Conservation (phyloP, 108 stramenopile genomes). For the Seminavis robusta region DNA sequence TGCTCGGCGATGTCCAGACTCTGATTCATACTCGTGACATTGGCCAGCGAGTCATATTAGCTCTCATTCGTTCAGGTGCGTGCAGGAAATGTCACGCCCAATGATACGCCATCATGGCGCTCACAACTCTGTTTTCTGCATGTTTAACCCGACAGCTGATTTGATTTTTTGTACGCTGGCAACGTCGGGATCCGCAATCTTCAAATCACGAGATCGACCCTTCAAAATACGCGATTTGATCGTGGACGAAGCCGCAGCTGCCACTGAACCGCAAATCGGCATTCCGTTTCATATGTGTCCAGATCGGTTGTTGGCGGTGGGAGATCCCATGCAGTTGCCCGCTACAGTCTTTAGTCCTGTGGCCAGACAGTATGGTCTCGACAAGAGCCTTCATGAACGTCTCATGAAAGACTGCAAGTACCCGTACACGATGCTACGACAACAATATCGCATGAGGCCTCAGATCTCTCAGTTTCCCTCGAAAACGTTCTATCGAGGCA, state of each 20-base stretch:
- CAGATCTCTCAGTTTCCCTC: constrained; percentile 62
- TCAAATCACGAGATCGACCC: constrained; percentile 62
- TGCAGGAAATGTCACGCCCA: too few species aligned
- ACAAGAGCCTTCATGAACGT: constrained; percentile 69
- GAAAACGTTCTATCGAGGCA: constrained; percentile 61
- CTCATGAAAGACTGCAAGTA: constrained; percentile 70
- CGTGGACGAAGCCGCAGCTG: constrained; percentile 87
- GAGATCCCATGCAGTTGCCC: constrained; percentile 80
- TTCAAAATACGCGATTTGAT: constrained; percentile 62
- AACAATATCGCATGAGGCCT: constrained; percentile 85
- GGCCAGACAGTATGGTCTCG: constrained; percentile 53
- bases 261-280: constrained; percentile 64
- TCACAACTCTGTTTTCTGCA: too few species aligned
- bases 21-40: too few species aligned
- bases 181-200: constrained; percentile 52
- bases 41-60: too few species aligned
- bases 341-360: constrained; percentile 62
- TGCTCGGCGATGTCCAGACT: too few species aligned
- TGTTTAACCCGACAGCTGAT: too few species aligned
- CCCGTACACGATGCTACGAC: constrained; percentile 75
- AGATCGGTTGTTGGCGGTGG: constrained; percentile 66
- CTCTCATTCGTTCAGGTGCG: too few species aligned
- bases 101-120: too few species aligned
- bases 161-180: constrained; percentile 85
- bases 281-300: constrained; percentile 72